A percentile compares a stretch with the other conserved stretches of the same genome.
phyloP scores from a whole-genome alignment of 306 rosid species.

The Rosa persica region DNA sequence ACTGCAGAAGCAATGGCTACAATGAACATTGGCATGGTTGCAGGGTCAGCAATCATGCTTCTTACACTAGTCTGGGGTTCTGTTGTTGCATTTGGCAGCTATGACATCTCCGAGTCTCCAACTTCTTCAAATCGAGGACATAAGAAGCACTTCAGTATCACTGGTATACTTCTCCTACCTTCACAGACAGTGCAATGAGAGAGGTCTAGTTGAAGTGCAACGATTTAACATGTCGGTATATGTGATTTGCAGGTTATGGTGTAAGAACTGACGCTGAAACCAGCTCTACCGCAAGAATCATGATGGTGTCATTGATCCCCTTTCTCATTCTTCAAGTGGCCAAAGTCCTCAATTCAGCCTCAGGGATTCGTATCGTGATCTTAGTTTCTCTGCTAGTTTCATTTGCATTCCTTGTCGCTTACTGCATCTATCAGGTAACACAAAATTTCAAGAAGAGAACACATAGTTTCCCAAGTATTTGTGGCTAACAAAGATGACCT shows the following conservation, averaged over 20 bases:
- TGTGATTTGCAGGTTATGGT: slow-evolving; percentile 32
- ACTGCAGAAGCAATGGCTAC: slow-evolving; percentile 10
- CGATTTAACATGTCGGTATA: not conserved
- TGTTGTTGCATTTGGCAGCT: slow-evolving; percentile 36
- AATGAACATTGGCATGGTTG: slow-evolving; percentile 34
- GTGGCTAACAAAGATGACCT: not conserved
- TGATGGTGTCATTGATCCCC: slow-evolving; percentile 36
- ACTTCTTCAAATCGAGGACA: slow-evolving; percentile 9
- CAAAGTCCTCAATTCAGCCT: slow-evolving; percentile 18
- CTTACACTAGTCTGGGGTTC: slow-evolving; percentile 42
- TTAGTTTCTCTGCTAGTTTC: slow-evolving; percentile 31
- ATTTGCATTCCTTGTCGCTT: slow-evolving; percentile 16
- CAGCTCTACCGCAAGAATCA: slow-evolving; percentile 28
- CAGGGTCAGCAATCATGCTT: slow-evolving; percentile 35
- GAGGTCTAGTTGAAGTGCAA: not conserved
- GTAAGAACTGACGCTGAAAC: slow-evolving; percentile 32
- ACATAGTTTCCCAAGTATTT: not conserved
- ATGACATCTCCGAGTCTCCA: slow-evolving; percentile 27
- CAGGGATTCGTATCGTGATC: slow-evolving; percentile 19
- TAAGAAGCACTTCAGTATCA: slow-evolving; percentile 21
- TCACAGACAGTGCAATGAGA: not conserved
- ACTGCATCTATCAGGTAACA: slow-evolving; percentile 33
- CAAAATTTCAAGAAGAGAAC: not conserved
- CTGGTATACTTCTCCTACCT: slow-evolving; percentile 22
- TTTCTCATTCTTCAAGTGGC: slow-evolving; percentile 39